A percentile compares a stretch with the other conserved stretches of the same genome.
Conservation (phyloP, 495 filamentous ascomycete species). For the Opeltia flavorubescens region DNA sequence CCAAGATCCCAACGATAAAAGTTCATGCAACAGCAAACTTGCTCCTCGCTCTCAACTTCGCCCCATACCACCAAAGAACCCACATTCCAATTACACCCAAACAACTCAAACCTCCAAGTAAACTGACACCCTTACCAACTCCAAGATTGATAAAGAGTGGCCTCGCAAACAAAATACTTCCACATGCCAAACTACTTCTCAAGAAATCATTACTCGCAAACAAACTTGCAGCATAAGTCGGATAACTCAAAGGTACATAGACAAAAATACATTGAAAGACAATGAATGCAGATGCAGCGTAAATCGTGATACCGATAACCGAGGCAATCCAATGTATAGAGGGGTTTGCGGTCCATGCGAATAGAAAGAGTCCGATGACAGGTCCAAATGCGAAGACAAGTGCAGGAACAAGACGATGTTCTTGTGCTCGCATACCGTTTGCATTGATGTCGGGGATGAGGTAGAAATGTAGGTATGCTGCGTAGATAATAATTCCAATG, state of each 20-base stretch:
- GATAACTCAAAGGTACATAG: conserved; percentile 38
- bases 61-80: conserved; percentile 38
- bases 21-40: conserved; percentile 26
- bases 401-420: conserved; percentile 40
- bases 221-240: conserved; percentile 37
- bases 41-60: conserved; percentile 27
- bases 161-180: conserved; percentile 29
- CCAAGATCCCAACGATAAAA: too few relatives aligned
- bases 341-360: conserved; percentile 42
- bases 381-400: conserved; percentile 36
- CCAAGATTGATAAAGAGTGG: conserved; percentile 36
- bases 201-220: conserved; percentile 39
- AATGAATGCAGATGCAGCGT: conserved; percentile 30
- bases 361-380: conserved; percentile 44
- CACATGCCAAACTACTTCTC: conserved; percentile 30
- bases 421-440: conserved; percentile 20
- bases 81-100: conserved; percentile 29
- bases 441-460: conserved; percentile 34
- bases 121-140: conserved; percentile 17
- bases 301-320: conserved; percentile 43
- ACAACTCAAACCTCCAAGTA: conserved; percentile 13
- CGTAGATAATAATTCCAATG: conserved; percentile 37
- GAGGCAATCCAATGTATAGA: conserved; percentile 45
- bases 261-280: conserved; percentile 42
- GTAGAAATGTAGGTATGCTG: conserved; percentile 34